Evolutionary conservation across 371 early-diverging fungal species (phyloP), one percentile per base, ranked within the genome.

Genomic region (Parasitella parasitica): DNA sequence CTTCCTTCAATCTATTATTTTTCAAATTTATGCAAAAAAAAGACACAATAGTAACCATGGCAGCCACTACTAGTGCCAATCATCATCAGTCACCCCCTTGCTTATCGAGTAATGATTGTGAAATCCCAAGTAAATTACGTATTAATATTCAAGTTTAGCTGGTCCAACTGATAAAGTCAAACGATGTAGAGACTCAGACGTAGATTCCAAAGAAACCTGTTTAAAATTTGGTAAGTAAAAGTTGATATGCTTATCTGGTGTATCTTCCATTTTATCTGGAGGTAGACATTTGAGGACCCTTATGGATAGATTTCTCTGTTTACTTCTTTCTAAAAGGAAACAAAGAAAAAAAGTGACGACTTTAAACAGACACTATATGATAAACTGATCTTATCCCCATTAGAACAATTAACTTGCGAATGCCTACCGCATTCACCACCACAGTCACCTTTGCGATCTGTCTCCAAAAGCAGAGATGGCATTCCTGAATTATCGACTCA

Each of bases 401-500:
- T 35, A 61, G 65, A 69, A 48, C 57, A 60, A 39, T 30, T 64
- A n/a, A 69, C 65, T 4, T 60, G 69, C 49, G 61, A 69, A 32
- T 61, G 65, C 6, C 54, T 64, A 35, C 69, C 69, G 4, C 55
- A 69, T 20, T 69, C 69, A 15, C 69, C 69, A 34, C 69, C 69
- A n/a, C 61, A 50, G n/a, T 61, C 69, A 60, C 69, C 69, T 11
- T 49, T 61, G 27, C 65, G 64, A n/a, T 64, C 69, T 6, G 28
- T 64, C 3, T 64, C 61, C 20, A 57, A 54, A 16, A 39, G 32
- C 8, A 50, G 26, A 13, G 46, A 66, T 13, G 51, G 56, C 9
- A 30, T 32, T 2, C 26, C 28, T 36, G 63, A 62, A 59, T 9
- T 50, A 18, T 64, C 64, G 4, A 64, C 69, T 1, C 64, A 64